Evolutionary conservation across 768 basidiomycete genomes (phyloP).

Genomic region (Xerocomus potaroensis): DNA sequence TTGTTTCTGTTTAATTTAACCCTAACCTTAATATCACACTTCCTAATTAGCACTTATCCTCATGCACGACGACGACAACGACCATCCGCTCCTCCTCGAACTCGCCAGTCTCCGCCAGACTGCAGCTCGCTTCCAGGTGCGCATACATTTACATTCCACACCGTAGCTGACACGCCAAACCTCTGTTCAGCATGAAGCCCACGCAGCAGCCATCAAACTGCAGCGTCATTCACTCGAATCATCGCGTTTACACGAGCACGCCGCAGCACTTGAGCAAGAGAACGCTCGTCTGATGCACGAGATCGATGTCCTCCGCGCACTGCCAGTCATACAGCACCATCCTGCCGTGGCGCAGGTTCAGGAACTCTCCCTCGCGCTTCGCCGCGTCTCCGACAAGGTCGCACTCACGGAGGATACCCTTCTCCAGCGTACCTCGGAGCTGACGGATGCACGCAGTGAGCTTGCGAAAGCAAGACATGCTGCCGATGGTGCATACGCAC

Average conservation of each 20-base stretch:
- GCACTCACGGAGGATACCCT: slow-evolving; percentile 55
- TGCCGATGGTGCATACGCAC: slow-evolving; percentile 50
- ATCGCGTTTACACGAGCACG: slow-evolving; percentile 24
- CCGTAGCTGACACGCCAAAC: neutral
- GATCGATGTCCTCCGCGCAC: slow-evolving; percentile 47
- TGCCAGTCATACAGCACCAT: slow-evolving; percentile 42
- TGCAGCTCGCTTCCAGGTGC: slow-evolving; percentile 49
- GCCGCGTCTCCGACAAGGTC: slow-evolving; percentile 66
- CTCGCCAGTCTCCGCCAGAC: slow-evolving; percentile 43
- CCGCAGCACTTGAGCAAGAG: slow-evolving; percentile 47
- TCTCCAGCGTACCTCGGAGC: slow-evolving; percentile 43
- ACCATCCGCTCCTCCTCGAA: slow-evolving; percentile 45
- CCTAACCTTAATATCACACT: slow-evolving; percentile 16
- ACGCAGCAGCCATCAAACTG: slow-evolving; percentile 59
- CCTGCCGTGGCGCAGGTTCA: slow-evolving; percentile 37
- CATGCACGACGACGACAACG: slow-evolving; percentile 25
- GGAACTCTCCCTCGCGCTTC: slow-evolving; percentile 64
- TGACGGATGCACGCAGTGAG: slow-evolving; percentile 42
- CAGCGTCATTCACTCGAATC: slow-evolving; percentile 58
- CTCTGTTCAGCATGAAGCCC: slow-evolving; percentile 58
- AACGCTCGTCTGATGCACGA: slow-evolving; percentile 57
- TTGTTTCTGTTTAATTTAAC: slow-evolving; percentile 17
- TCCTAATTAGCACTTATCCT: neutral
- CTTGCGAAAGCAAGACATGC: slow-evolving; percentile 37
- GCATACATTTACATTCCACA: rapidly evolving